Conservation (phyloP, 2,329 filamentous ascomycete species). For the Sarocladium strictum region DNA sequence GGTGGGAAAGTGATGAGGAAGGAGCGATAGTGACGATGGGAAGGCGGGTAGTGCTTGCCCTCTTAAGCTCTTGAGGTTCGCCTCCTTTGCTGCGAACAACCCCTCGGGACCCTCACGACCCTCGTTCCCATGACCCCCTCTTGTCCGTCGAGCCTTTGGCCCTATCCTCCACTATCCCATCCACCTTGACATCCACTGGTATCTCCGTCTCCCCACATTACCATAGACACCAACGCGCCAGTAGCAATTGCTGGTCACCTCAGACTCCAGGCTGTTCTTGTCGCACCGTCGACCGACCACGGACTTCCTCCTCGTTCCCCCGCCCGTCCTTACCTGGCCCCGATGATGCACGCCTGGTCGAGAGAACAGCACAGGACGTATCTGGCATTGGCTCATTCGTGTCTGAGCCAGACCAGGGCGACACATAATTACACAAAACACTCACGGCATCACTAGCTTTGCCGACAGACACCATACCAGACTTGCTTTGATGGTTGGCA, state of each 20-base stretch:
- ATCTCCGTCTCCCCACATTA: background rate
- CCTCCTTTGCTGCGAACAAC: background rate
- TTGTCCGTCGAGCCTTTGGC: background rate
- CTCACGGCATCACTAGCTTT: background rate
- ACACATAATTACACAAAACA: background rate
- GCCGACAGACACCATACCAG: background rate
- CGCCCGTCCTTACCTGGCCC: no score
- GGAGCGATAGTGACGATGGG: constrained; percentile 16
- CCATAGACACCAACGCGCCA: background rate
- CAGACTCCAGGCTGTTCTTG: background rate
- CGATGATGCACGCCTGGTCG: no score
- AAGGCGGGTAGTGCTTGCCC: constrained; percentile 1
- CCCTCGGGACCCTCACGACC: background rate
- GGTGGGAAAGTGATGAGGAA: constrained; percentile 15
- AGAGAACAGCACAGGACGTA: no score
- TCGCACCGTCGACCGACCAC: no score
- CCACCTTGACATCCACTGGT: background rate
- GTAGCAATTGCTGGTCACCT: no score
- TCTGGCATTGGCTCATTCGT: no score
- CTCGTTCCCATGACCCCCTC: background rate
- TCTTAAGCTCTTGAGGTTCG: constrained; percentile 14
- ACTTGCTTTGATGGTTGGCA: background rate
- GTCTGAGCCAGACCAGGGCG: no score
- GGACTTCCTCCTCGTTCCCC: no score
- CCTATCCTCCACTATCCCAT: background rate